Evolutionary conservation across 768 basidiomycete species (phyloP).

Genomic region (Udeniomyces megalosporus): DNA sequence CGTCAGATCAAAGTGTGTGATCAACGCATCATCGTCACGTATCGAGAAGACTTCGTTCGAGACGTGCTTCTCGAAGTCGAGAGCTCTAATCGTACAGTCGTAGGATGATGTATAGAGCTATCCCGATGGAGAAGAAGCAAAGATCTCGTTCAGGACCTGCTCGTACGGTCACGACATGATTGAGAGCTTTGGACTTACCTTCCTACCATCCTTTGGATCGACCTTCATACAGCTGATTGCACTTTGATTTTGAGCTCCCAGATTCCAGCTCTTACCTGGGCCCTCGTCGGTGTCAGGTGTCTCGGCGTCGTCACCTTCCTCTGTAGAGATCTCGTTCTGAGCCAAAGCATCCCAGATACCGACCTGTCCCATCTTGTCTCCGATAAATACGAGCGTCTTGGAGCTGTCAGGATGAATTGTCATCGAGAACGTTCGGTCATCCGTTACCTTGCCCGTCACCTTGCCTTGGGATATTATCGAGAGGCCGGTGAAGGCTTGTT

Average conservation of each 20-base stretch:
- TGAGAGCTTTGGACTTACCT: too few species aligned
- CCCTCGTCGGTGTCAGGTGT: not conserved
- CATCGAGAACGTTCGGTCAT: constrained; percentile 32
- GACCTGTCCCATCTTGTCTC: constrained; percentile 29
- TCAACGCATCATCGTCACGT: constrained; percentile 27
- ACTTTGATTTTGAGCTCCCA: constrained; percentile 27
- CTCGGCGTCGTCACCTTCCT: constrained; percentile 10
- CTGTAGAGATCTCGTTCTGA: constrained; percentile 14
- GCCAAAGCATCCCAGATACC: constrained; percentile 25
- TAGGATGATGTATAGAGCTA: constrained; percentile 32
- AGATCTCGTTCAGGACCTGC: too few species aligned
- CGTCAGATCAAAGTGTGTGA: constrained; percentile 32
- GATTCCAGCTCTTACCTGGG: constrained; percentile 24
- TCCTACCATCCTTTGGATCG: constrained; percentile 26
- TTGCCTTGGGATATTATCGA: constrained; percentile 24
- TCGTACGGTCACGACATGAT: too few species aligned
- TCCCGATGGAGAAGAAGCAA: not conserved
- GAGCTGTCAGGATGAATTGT: constrained; percentile 28
- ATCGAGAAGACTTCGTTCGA: constrained; percentile 30
- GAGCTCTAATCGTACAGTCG: constrained; percentile 31
- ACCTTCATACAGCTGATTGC: constrained; percentile 30
- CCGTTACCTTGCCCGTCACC: constrained; percentile 23
- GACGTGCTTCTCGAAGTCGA: constrained; percentile 27
- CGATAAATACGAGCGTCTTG: constrained; percentile 30
- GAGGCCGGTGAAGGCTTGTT: constrained; percentile 22